Percentiles rank a stretch among this genome's conserved stretches.
Evolutionary conservation across 2,329 filamentous ascomycete genomes (phyloP).

Genomic region (Fusarium longipes): DNA sequence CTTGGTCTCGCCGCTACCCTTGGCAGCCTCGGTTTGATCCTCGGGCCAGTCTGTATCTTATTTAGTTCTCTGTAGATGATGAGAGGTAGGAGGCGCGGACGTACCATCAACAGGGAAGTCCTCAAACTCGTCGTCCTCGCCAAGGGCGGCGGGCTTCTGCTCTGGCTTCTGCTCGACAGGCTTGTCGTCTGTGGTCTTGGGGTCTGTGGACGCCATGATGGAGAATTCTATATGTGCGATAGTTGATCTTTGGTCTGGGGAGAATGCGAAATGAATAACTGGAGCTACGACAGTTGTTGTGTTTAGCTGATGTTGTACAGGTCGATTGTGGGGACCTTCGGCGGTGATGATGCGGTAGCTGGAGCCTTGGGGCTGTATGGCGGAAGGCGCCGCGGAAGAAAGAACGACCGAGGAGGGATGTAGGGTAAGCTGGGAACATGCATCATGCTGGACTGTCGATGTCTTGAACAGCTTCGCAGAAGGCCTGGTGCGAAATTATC

Average conservation of each 20-base stretch:
- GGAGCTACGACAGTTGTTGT: not conserved
- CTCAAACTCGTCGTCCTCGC: constrained; percentile 99
- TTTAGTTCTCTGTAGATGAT: not conserved
- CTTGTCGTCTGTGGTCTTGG: constrained; percentile 44
- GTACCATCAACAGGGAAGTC: constrained; percentile 97
- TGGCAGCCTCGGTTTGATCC: constrained; percentile 87
- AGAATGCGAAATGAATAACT: not conserved
- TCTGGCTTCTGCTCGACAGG: constrained; percentile 44
- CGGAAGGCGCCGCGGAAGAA: constrained; percentile 35
- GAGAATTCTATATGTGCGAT: not conserved
- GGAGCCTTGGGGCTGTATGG: constrained; percentile 36
- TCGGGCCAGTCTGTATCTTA: constrained; percentile 81
- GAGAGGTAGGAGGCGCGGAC: constrained; percentile 16
- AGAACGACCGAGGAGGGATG: constrained; percentile 10
- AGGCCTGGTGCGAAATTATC: too few relatives aligned
- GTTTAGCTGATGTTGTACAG: not conserved
- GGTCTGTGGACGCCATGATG: constrained; percentile 44
- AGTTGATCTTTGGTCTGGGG: not conserved
- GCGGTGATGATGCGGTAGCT: constrained; percentile 36
- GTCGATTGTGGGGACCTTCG: constrained; percentile 17
- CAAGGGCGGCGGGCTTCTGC: constrained; percentile 70
- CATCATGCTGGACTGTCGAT: too few relatives aligned
- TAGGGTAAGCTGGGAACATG: not conserved
- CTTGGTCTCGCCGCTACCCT: constrained; percentile 71
- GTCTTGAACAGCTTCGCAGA: too few relatives aligned